phyloP scores from a whole-genome alignment of 1,284 basidiomycete genomes.

The Boletellus deceptivus region DNA sequence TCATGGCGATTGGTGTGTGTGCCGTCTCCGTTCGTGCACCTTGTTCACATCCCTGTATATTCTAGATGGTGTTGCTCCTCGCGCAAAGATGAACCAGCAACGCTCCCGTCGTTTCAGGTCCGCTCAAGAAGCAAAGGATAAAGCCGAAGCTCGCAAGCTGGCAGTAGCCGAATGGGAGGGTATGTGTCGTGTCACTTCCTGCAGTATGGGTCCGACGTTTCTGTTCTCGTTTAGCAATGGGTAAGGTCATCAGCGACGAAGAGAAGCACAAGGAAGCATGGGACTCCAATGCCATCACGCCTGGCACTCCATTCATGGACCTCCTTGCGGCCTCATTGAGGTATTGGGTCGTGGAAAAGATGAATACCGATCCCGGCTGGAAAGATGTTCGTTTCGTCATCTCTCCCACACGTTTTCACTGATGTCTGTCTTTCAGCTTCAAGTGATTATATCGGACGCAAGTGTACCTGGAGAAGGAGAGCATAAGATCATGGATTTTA shows the following conservation, averaged over 20 bases:
- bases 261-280: slow-evolving; percentile 85
- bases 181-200: slow-evolving; percentile 31
- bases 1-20: slow-evolving; percentile 92
- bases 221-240: slow-evolving; percentile 64
- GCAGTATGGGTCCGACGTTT: slow-evolving; percentile 2
- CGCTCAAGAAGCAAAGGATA: slow-evolving; percentile 92
- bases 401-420: neutral
- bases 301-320: slow-evolving; percentile 98
- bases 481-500: slow-evolving; percentile 99
- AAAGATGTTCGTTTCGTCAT: slow-evolving; percentile 63
- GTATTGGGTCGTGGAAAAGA: slow-evolving; percentile 96
- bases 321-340: slow-evolving; percentile 85
- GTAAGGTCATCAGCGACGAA: slow-evolving; percentile 83
- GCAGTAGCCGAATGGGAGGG: slow-evolving; percentile 86
- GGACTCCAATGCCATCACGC: slow-evolving; percentile 99
- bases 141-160: slow-evolving; percentile 83
- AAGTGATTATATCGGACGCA: slow-evolving; percentile 97
- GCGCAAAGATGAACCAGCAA: slow-evolving; percentile 99
- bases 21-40: slow-evolving; percentile 1
- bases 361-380: slow-evolving; percentile 96
- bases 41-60: slow-evolving; percentile 3
- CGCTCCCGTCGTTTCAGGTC: slow-evolving; percentile 94
- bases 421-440: slow-evolving; percentile 51
- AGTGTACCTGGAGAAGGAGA: slow-evolving; percentile 98
- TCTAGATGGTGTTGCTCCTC: slow-evolving; percentile 92